Base-by-base conservation (phyloP, 2,329 filamentous ascomycete species). In the Sporothrix schenckii region DNA sequence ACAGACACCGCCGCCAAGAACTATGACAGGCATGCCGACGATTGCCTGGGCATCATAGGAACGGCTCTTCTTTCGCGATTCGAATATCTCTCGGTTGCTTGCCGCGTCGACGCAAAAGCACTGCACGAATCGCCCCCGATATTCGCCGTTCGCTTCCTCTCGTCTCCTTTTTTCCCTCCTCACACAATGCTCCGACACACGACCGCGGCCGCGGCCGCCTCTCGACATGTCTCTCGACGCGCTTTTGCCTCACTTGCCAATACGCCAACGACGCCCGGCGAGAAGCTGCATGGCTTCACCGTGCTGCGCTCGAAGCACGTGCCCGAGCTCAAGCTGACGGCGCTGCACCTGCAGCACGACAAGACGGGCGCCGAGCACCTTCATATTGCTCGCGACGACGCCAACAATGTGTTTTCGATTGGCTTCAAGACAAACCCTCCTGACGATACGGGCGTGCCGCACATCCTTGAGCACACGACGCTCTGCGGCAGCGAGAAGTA, bases 391-490 rank as follows among this genome's bases (percentile, higher is more conserved):
- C 87, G 94, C 75, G 93, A 98, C 71, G 95, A 99, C 78, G 91
- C 91, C 83, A 99, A 99, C 83, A 99, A 99, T 92, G 95, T 98
- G 78, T 99, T 99, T 82, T 96, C 94, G 50, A 96, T 99, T 77
- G 95, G 94, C 68, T 99, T 99, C 88, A 97, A 97, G 87, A 99
- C 95, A 30, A 98, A 98, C 79, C 95, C 95, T 21, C 94, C 94
- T 10, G 93, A 99, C 81, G 93, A 95, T 77, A 98, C 95, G 0
- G 95, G 95, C 66, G 89, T 99, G 56, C 95, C 95, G 21, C 95
- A 99, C 81, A 98, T 99, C 75, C 86, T 99, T 70, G 95, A 99
- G 83, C 95, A 99, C 82, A 97, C 95, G 24, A 98, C 95, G 1
- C 83, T 99, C 56, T 99, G 95, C 78, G 95, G 95, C 27, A 98